A percentile compares a stretch with the other conserved stretches of the same genome.
Evolutionary conservation across 257 asterid species (phyloP).

Genomic region (Thymus quinquecostatus): DNA sequence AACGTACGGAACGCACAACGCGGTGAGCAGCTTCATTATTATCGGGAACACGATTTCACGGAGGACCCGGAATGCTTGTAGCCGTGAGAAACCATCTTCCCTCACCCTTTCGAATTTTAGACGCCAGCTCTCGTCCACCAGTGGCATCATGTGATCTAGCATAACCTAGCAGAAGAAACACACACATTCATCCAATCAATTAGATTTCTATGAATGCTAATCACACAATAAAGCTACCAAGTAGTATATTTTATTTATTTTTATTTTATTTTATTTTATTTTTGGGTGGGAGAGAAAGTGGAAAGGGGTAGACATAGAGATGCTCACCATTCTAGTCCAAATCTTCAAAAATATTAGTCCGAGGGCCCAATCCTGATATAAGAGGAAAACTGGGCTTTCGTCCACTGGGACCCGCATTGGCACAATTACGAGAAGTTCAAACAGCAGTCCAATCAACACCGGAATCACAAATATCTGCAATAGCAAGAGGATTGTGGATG

Average conservation of each 20-base stretch:
- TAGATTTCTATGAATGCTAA: conserved; percentile 4
- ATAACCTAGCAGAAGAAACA: conserved; percentile 61
- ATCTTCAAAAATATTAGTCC: conserved; percentile 94
- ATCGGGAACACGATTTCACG: conserved; percentile 88
- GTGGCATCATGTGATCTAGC: conserved; percentile 94
- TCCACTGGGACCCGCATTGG: conserved; percentile 99
- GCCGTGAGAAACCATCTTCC: conserved; percentile 94
- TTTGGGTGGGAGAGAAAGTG: not conserved
- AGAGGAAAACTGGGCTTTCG: conserved; percentile 94
- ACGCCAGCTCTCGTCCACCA: conserved; percentile 95
- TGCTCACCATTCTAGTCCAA: conserved; percentile 97
- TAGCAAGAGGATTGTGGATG: conserved; percentile 1
- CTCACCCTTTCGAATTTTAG: conserved; percentile 89
- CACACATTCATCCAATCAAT: not conserved
- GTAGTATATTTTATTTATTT: not conserved
- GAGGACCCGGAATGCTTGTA: conserved; percentile 88
- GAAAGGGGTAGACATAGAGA: not conserved
- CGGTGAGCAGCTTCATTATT: conserved; percentile 89
- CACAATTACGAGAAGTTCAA: conserved; percentile 92
- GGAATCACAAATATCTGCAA: conserved; percentile 89
- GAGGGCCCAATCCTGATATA: conserved; percentile 98
- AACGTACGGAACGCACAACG: conserved; percentile 91
- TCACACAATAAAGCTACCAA: not conserved
- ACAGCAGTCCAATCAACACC: conserved; percentile 86
- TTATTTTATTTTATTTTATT: not conserved